A percentile compares a stretch with the other conserved stretches of the same genome.
Evolutionary conservation across 768 basidiomycete species (phyloP).

Genomic region (Coprinopsis sp.): DNA sequence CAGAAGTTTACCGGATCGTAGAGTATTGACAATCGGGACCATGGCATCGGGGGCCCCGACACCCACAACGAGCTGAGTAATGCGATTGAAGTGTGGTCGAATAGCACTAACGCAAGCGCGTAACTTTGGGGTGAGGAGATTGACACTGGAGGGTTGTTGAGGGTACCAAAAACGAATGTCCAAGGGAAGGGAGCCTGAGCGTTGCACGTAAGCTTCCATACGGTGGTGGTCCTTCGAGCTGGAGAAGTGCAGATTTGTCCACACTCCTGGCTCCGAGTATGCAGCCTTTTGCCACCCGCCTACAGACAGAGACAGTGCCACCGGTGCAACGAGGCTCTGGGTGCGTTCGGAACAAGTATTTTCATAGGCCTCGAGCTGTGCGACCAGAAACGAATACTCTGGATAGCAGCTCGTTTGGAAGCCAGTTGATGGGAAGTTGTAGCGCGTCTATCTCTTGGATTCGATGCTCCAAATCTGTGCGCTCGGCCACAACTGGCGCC

Average conservation of each 20-base stretch:
- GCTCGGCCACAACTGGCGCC: conserved; percentile 31
- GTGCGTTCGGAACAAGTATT: background rate
- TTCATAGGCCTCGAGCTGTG: conserved; percentile 18
- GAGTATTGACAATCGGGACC: conserved; percentile 16
- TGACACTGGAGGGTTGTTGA: background rate
- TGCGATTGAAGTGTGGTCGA: conserved; percentile 20
- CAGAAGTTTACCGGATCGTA: conserved; percentile 11
- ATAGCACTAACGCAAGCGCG: conserved; percentile 20
- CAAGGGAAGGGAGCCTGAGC: background rate
- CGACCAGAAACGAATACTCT: conserved; percentile 34
- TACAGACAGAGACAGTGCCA: conserved; percentile 33
- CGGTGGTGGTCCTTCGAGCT: background rate
- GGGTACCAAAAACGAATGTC: background rate
- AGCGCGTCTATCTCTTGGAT: conserved; percentile 32
- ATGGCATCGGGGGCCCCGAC: conserved; percentile 14
- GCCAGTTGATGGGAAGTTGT: conserved; percentile 45
- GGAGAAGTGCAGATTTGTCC: conserved; percentile 16
- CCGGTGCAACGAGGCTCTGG: conserved; percentile 23
- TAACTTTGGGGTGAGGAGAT: conserved; percentile 32
- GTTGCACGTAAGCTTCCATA: background rate
- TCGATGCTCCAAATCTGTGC: conserved; percentile 23
- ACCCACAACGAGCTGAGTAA: conserved; percentile 22
- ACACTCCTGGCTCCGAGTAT: conserved; percentile 1
- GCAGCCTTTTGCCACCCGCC: conserved; percentile 2
- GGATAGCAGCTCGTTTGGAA: conserved; percentile 44